phyloP scores from a whole-genome alignment of 169 alveolate species.

The Theileria parva region DNA sequence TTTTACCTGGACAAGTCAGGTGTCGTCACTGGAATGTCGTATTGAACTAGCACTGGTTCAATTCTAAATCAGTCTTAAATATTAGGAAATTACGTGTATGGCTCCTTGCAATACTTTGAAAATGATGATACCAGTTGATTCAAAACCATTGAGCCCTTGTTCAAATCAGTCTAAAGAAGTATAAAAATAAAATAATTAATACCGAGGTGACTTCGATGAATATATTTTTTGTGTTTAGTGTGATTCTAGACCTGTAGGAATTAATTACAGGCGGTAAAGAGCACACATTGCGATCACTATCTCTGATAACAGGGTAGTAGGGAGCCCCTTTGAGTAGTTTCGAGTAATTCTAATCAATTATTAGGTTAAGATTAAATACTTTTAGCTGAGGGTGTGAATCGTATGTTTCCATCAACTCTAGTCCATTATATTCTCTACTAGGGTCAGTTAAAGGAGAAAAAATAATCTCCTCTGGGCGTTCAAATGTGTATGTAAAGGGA shows the following conservation, averaged over 20 bases:
- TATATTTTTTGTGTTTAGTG: slow-evolving; percentile 90
- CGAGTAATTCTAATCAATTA: slow-evolving; percentile 71
- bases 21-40: slow-evolving; percentile 16
- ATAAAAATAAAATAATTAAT: background rate
- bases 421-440: slow-evolving; percentile 70
- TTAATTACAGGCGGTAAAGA: slow-evolving; percentile 99
- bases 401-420: slow-evolving; percentile 79
- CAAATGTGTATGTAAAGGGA: slow-evolving; percentile 89
- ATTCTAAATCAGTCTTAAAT: slow-evolving; percentile 4
- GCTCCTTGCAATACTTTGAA: slow-evolving; percentile 68
- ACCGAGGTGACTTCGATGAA: slow-evolving; percentile 93
- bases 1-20: slow-evolving; percentile 19
- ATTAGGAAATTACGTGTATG: slow-evolving; percentile 21
- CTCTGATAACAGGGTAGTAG: slow-evolving; percentile 90
- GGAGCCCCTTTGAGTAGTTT: slow-evolving; percentile 85
- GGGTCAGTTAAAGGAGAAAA: slow-evolving; percentile 91
- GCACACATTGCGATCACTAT: slow-evolving; percentile 86
- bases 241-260: slow-evolving; percentile 92
- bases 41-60: slow-evolving; percentile 35
- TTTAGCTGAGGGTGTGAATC: slow-evolving; percentile 84
- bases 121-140: slow-evolving; percentile 78
- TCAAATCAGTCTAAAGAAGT: slow-evolving; percentile 29
- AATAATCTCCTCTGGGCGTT: slow-evolving; percentile 84
- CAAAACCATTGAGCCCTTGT: slow-evolving; percentile 65
- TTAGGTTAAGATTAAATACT: slow-evolving; percentile 27